Conservation (phyloP, 768 basidiomycete species). For the Gymnopilus junonius region DNA sequence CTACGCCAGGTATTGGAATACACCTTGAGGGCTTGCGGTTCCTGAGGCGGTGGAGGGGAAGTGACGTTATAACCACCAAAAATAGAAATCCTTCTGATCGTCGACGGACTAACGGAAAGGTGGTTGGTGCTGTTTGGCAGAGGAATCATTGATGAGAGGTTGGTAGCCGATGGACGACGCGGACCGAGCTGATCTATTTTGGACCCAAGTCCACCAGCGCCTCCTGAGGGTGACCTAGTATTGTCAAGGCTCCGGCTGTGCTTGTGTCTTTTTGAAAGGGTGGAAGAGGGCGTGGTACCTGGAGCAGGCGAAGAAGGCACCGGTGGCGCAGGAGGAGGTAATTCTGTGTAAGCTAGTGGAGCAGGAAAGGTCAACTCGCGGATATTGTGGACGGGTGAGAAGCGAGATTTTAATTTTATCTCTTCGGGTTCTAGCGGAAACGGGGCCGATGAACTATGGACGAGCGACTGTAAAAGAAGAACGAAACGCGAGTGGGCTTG, state of each 20-base stretch:
- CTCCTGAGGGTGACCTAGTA: neutral
- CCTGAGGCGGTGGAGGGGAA: constrained; percentile 34
- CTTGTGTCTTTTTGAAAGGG: constrained; percentile 18
- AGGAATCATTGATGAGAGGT: constrained; percentile 26
- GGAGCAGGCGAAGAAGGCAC: neutral
- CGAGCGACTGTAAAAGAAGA: constrained; percentile 72
- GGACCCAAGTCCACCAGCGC: constrained; percentile 1
- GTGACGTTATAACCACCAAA: constrained; percentile 22
- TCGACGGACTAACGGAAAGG: constrained; percentile 1
- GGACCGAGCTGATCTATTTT: constrained; percentile 17
- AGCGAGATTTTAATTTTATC: constrained; percentile 31
- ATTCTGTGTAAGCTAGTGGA: constrained; percentile 57
- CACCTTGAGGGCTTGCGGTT: constrained; percentile 33
- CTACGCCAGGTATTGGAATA: constrained; percentile 34
- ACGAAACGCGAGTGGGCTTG: constrained; percentile 77
- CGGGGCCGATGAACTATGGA: constrained; percentile 60
- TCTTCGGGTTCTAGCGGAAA: constrained; percentile 53
- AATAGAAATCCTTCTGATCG: constrained; percentile 30
- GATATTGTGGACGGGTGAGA: constrained; percentile 33
- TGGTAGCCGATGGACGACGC: constrained; percentile 27
- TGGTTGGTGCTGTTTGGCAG: constrained; percentile 5
- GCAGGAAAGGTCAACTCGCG: constrained; percentile 77
- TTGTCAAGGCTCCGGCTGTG: constrained; percentile 18
- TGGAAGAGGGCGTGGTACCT: neutral
- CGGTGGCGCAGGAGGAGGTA: constrained; percentile 14